Evolutionary conservation across 768 basidiomycete species (phyloP).

Genomic region (Termitomyces sp.): DNA sequence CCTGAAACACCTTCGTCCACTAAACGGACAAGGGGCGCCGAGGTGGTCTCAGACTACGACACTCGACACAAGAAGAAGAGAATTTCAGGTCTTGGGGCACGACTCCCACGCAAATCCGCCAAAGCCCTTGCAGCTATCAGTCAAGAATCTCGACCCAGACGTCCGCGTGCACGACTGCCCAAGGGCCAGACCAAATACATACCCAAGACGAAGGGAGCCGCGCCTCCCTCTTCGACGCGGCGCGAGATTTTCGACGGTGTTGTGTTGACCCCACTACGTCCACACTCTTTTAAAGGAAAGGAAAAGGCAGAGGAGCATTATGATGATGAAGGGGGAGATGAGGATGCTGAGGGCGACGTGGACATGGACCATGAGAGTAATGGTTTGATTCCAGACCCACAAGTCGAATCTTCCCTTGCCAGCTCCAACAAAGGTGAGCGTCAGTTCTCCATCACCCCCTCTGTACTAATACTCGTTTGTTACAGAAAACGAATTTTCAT

Average conservation of each 20-base stretch:
- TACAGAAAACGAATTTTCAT: slow-evolving; percentile 11
- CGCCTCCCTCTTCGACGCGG: slow-evolving; percentile 2
- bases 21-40: slow-evolving; percentile 6
- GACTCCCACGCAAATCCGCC: slow-evolving; percentile 3
- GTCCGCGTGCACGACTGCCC: slow-evolving; percentile 3
- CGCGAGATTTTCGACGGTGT: slow-evolving; percentile 17
- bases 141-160: slow-evolving; percentile 1
- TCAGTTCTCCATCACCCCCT: neutral
- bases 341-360: slow-evolving; percentile 11
- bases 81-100: slow-evolving; percentile 11
- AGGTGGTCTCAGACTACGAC: slow-evolving; percentile 16
- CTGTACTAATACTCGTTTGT: neutral
- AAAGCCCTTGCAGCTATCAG: neutral
- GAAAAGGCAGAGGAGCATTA: slow-evolving; percentile 2
- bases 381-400: neutral
- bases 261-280: slow-evolving; percentile 1
- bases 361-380: slow-evolving; percentile 6
- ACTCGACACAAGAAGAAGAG: slow-evolving; percentile 15
- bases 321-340: neutral
- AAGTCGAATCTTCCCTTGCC: slow-evolving; percentile 15
- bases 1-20: neutral
- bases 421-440: slow-evolving; percentile 16
- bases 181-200: neutral
- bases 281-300: slow-evolving; percentile 6
- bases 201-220: neutral